Conservation (phyloP, 2,329 filamentous ascomycete genomes). For the Phialophora chinensis region DNA sequence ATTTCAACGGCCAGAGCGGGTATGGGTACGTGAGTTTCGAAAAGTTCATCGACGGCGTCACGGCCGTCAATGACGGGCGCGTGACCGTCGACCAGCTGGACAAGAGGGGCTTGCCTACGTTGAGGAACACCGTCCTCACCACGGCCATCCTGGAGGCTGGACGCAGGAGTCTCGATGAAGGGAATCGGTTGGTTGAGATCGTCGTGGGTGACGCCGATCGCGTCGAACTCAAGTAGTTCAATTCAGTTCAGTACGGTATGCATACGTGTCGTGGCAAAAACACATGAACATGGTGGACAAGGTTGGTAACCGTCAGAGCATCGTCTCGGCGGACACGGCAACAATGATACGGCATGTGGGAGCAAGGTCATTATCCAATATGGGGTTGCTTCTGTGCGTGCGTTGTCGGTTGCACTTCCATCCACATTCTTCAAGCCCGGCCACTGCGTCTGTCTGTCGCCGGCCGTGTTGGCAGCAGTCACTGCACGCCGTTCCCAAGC, state of each 20-base stretch:
- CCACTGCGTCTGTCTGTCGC: neutral
- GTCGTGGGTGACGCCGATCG: constrained; percentile 59
- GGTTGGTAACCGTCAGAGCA: neutral
- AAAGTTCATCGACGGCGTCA: constrained; percentile 91
- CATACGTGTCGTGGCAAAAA: neutral
- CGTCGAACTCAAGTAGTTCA: constrained; percentile 32
- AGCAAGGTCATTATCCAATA: neutral
- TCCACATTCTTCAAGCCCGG: neutral
- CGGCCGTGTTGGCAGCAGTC: neutral
- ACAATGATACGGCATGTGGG: neutral
- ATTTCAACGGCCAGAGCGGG: constrained; percentile 87
- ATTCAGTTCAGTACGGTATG: neutral
- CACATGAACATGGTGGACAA: neutral
- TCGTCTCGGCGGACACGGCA: neutral
- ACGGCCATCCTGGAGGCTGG: constrained; percentile 91
- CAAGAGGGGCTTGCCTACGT: constrained; percentile 77
- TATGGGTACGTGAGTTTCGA: constrained; percentile 95
- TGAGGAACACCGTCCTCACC: constrained; percentile 87
- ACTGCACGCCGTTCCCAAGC: neutral
- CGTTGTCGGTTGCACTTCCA: neutral
- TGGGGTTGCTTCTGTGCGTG: neutral
- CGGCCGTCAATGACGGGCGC: constrained; percentile 74
- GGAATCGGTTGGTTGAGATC: constrained; percentile 76
- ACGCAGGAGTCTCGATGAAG: constrained; percentile 81
- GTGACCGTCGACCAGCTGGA: constrained; percentile 78